Evolutionary conservation across 306 rosid genomes (phyloP).

Genomic region (Datisca glomerata): DNA sequence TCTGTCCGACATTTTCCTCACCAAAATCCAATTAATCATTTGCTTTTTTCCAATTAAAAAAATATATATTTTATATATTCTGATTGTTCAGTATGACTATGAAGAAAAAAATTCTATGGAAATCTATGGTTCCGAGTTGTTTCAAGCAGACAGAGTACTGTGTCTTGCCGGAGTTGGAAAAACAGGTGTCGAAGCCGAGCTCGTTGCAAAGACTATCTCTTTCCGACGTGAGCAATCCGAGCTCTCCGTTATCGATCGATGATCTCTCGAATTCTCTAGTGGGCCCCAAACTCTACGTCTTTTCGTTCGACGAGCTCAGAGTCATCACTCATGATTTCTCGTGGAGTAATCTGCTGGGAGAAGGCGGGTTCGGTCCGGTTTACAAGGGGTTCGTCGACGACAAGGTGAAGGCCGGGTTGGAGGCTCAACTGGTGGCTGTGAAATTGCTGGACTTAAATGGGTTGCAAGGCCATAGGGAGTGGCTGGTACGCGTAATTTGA

Average conservation of each 20-base stretch:
- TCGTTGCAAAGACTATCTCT: constrained; percentile 53
- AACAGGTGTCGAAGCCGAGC: constrained; percentile 17
- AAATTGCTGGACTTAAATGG: constrained; percentile 69
- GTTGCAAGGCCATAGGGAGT: constrained; percentile 78
- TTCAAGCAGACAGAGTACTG: constrained; percentile 30
- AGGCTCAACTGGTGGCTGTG: constrained; percentile 75
- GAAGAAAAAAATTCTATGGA: constrained; percentile 50
- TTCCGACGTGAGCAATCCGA: constrained; percentile 48
- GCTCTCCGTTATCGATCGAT: constrained; percentile 29
- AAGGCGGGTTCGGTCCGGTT: constrained; percentile 89
- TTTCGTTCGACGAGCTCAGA: constrained; percentile 49
- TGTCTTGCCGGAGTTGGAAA: constrained; percentile 16
- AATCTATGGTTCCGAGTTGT: constrained; percentile 51
- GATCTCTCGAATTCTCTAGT: constrained; percentile 62
- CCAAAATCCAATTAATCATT: no score
- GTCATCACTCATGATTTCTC: constrained; percentile 54
- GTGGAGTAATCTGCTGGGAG: constrained; percentile 62
- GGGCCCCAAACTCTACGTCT: constrained; percentile 48
- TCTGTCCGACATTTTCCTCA: no score
- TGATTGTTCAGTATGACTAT: no score
- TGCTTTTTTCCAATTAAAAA: no score
- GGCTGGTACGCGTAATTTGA: constrained; percentile 52
- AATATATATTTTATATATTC: no score
- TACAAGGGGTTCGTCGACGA: constrained; percentile 69
- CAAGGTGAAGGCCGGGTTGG: constrained; percentile 40